These are phyloP conservation scores for Zarea fungicola DNA, from an alignment of 2,329 filamentous ascomycete genomes.

Conservation along the genomic window DNA sequence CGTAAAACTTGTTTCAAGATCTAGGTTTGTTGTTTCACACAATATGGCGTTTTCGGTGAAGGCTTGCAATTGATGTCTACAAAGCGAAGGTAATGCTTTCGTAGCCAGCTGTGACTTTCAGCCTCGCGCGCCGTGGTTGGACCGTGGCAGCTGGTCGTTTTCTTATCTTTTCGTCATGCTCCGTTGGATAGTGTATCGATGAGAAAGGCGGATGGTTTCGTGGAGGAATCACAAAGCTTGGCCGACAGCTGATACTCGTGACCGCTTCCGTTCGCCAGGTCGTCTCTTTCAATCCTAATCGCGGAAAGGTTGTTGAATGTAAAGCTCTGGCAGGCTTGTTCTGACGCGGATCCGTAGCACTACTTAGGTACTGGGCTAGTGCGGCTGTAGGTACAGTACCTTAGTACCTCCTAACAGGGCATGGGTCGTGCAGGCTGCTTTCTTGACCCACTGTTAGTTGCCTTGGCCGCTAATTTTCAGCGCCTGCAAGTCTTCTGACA, in stretches of 20 bases:
- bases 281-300: constrained; percentile 2
- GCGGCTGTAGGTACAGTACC: not conserved
- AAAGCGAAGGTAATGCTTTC: not conserved
- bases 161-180: constrained; percentile 12
- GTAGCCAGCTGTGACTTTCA: constrained; percentile 1
- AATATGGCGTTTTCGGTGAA: no score
- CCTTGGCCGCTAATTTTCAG: not conserved
- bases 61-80: not conserved
- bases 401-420: no score
- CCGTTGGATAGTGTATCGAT: not conserved
- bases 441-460: no score
- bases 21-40: no score
- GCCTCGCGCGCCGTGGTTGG: constrained; percentile 7
- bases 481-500: not conserved
- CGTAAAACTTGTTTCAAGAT: no score
- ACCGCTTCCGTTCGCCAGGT: constrained; percentile 1
- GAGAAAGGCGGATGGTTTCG: not conserved
- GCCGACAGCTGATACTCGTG: not conserved
- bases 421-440: no score
- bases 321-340: constrained; percentile 9
- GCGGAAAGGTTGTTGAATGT: not conserved
- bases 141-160: constrained; percentile 4
- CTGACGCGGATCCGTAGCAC: constrained; percentile 9
- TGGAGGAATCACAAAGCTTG: not conserved
- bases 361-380: no score